Evolutionary conservation across 345 rosid species (phyloP).

Genomic region (Bruguiera gymnorhiza): DNA sequence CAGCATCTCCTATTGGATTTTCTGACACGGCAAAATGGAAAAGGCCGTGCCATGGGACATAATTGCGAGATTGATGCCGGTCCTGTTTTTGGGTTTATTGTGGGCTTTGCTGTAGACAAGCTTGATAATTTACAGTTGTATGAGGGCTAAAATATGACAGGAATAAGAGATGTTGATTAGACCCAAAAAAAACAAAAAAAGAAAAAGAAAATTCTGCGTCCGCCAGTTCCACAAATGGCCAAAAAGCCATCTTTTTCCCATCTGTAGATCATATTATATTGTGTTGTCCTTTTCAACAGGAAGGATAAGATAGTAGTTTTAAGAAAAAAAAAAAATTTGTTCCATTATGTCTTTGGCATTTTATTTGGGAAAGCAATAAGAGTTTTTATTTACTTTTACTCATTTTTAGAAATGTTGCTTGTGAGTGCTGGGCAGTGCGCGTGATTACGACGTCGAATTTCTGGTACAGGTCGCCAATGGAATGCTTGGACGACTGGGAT

Average conservation of each 20-base stretch:
- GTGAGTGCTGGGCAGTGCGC: slow-evolving; percentile 25
- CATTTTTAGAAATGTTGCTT: no score
- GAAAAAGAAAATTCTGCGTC: slow-evolving; percentile 31
- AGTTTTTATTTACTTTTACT: no score
- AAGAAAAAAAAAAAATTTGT: neutral
- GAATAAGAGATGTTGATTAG: neutral
- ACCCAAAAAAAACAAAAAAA: no score
- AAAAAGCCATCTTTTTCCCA: slow-evolving; percentile 47
- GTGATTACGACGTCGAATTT: neutral
- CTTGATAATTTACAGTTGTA: neutral
- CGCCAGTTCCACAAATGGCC: slow-evolving; percentile 48
- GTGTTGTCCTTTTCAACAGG: neutral
- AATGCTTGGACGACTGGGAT: slow-evolving; percentile 57
- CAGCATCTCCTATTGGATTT: slow-evolving; percentile 74
- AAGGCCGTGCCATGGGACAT: slow-evolving; percentile 15
- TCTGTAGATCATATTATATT: slow-evolving; percentile 20
- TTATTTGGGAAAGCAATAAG: no score
- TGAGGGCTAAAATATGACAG: slow-evolving; percentile 24
- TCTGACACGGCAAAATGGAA: slow-evolving; percentile 47
- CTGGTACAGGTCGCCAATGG: slow-evolving; percentile 38
- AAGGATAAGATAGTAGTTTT: neutral
- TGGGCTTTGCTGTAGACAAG: no score
- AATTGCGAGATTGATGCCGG: slow-evolving; percentile 40
- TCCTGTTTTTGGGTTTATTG: neutral
- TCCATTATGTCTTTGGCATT: neutral